Evolutionary conservation across 495 filamentous ascomycete genomes (phyloP).

Genomic region (Talaromyces stipitatus): DNA sequence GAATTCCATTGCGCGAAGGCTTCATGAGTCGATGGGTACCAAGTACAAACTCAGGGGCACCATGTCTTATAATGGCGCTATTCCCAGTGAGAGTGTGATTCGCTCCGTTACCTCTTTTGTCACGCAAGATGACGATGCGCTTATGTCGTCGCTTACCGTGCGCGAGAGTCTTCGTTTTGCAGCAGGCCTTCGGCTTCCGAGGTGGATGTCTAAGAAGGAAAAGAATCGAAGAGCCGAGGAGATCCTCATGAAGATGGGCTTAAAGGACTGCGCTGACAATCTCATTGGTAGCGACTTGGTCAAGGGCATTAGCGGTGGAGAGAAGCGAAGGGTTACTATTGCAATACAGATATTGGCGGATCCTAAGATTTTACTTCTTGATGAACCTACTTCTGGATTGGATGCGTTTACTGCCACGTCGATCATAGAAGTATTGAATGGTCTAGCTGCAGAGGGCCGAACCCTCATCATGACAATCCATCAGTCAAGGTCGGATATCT

Average conservation of each 20-base stretch:
- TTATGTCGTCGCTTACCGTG: constrained; percentile 66
- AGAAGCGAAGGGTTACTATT: constrained; percentile 68
- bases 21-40: constrained; percentile 47
- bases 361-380: constrained; percentile 59
- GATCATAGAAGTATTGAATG: constrained; percentile 62
- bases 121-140: constrained; percentile 66
- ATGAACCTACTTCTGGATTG: constrained; percentile 69
- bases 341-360: constrained; percentile 70
- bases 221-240: constrained; percentile 61
- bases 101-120: constrained; percentile 67
- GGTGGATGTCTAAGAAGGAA: constrained; percentile 55
- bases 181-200: constrained; percentile 58
- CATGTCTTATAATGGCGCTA: constrained; percentile 59
- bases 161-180: constrained; percentile 64
- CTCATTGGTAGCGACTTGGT: constrained; percentile 60
- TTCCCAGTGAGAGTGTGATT: constrained; percentile 55
- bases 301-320: constrained; percentile 72
- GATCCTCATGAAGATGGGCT: constrained; percentile 62
- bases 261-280: constrained; percentile 71
- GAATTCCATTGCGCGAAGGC: constrained; percentile 57
- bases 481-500: constrained; percentile 66
- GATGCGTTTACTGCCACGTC: constrained; percentile 71
- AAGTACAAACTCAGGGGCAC: constrained; percentile 47
- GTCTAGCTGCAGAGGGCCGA: constrained; percentile 63
- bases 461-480: constrained; percentile 69